A percentile compares a stretch with the other conserved stretches of the same genome.
Evolutionary conservation across 345 rosid genomes (phyloP).

Genomic region (Citrus maxima): DNA sequence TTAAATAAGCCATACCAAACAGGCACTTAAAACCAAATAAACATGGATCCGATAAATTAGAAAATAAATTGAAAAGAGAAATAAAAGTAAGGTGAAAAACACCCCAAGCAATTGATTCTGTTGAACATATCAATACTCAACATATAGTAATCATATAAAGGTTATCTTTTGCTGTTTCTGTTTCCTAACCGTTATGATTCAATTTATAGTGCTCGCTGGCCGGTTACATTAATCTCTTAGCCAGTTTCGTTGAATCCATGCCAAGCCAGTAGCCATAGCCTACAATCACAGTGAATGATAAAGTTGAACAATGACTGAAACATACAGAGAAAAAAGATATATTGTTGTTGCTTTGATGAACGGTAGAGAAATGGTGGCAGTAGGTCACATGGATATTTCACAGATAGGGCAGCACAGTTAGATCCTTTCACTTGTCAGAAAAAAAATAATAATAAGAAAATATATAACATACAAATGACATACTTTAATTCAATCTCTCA

Average conservation of each 20-base stretch:
- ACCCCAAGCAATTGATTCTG: too few relatives aligned
- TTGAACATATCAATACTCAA: too few relatives aligned
- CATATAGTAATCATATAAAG: too few relatives aligned
- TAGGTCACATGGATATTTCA: constrained; percentile 59
- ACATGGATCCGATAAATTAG: too few relatives aligned
- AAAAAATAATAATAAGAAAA: background rate
- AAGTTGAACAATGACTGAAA: background rate
- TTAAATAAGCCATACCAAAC: too few relatives aligned
- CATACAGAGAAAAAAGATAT: background rate
- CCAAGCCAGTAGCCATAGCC: background rate
- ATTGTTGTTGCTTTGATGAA: constrained; percentile 14
- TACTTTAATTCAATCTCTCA: constrained; percentile 27
- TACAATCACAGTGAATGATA: background rate
- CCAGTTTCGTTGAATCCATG: background rate
- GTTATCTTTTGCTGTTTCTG: too few relatives aligned
- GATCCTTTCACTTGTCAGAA: constrained; percentile 37
- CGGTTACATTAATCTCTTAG: background rate
- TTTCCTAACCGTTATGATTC: too few relatives aligned
- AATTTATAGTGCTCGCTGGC: background rate
- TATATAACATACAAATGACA: constrained; percentile 12
- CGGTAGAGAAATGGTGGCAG: constrained; percentile 42
- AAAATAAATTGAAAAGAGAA: too few relatives aligned
- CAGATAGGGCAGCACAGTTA: constrained; percentile 33
- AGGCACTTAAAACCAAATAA: too few relatives aligned
- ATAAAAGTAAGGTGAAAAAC: too few relatives aligned